phyloP scores from a whole-genome alignment of 257 asterid species.

The Petunia axillaris region DNA sequence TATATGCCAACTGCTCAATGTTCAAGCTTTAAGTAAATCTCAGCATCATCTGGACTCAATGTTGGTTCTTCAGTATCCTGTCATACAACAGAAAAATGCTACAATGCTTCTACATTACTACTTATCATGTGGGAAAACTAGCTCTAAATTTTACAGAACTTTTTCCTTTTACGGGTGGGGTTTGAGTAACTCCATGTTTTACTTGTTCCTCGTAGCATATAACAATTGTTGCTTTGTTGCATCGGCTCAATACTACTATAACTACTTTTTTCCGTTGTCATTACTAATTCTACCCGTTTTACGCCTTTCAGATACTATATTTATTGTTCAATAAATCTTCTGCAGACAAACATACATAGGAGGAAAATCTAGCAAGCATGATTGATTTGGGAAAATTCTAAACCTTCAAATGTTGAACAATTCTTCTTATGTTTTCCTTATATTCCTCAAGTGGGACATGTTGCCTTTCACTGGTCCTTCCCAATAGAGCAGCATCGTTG shows the following conservation, averaged over 20 bases:
- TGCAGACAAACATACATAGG: not conserved
- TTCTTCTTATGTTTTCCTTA: slow-evolving; percentile 70
- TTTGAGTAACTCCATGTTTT: not conserved
- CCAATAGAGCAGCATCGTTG: slow-evolving; percentile 81
- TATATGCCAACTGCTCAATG: not conserved
- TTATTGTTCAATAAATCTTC: not conserved
- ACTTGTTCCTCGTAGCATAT: slow-evolving; percentile 5
- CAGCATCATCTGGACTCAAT: not conserved
- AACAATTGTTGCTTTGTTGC: not conserved
- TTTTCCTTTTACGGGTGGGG: not conserved
- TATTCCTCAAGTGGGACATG: slow-evolving; percentile 88
- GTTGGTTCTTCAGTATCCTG: not conserved
- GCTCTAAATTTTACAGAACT: not conserved
- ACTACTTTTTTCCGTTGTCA: not conserved
- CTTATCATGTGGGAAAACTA: not conserved
- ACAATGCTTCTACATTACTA: not conserved
- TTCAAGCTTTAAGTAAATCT: not conserved
- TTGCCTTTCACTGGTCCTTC: slow-evolving; percentile 76
- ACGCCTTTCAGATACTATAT: not conserved
- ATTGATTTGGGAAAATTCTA: not conserved
- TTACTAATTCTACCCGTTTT: not conserved
- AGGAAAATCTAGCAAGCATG: not conserved
- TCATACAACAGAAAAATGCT: not conserved
- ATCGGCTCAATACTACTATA: not conserved
- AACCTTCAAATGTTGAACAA: slow-evolving; percentile 81